Evolutionary conservation across 768 basidiomycete species (phyloP), one percentile per base, ranked within the genome.

Genomic region (Lyophyllum decastes): DNA sequence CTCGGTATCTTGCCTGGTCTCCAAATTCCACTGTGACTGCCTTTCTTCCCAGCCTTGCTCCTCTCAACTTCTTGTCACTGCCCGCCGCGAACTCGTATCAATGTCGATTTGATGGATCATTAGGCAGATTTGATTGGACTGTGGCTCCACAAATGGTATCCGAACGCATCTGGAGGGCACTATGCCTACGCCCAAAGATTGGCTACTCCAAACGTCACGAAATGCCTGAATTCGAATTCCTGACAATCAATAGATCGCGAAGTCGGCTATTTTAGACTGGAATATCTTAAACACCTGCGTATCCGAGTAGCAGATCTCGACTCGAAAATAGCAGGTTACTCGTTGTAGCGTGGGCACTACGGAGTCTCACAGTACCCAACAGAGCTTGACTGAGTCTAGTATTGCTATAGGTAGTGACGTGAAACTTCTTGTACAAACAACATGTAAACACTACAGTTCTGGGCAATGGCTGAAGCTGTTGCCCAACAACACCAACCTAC

Each of bases 71-170:
- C 41, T 30, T 6, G 24, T 41, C 38, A 2, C 4, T 10, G 30
- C 30, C 30, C 4, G 30, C 30, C 5, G 30, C 14, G 26, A 43
- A 17, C 40, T 27, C 27, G 12, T 12, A 43, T 14, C 43, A 60
- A 30, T 24, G 48, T 4, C 35, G 60, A 1, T 56, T 40, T 48
- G 60, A 64, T 12, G 61, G 65, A 0, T 63, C 60, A 21, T 22
- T 55, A 0, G 64, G 64, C 17, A 51, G 48, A 2, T 64, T 61
- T 33, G 63, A 67, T 33, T 59, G 43, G 12, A 58, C 60, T 0
- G 40, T 53, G 1, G 52, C 52, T 3, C 63, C 63, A 17, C 61
- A 64, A 33, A 6, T 54, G 6, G 11, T 38, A 12, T 2, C 8
- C 35, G 14, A 11, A 3, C 16, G 11, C 14, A 3, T 38, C 35